Conservation (phyloP, 2,329 filamentous ascomycete species). For the Phyllosticta citribraziliensis region DNA sequence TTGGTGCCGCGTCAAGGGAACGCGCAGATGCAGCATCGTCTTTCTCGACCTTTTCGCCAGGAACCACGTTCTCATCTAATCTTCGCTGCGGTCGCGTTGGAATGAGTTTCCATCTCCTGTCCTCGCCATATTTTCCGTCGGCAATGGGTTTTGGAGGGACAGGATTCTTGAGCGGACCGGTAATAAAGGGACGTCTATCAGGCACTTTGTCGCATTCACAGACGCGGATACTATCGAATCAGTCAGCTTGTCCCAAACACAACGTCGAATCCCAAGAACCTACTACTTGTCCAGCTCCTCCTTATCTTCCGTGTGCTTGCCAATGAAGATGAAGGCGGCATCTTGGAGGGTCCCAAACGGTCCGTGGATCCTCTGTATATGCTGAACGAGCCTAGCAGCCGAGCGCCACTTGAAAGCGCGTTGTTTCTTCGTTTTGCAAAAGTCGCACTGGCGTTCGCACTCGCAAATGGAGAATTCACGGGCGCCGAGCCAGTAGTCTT, state of each 20-base stretch:
- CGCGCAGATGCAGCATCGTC: no score
- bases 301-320: not conserved
- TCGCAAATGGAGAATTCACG: not conserved
- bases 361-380: not conserved
- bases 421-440: not conserved
- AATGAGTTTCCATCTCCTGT: no score
- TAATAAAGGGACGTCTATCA: no score
- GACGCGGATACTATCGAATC: not conserved
- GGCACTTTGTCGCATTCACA: no score
- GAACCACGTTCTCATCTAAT: no score
- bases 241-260: not conserved
- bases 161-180: no score
- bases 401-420: not conserved
- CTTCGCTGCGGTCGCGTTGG: no score
- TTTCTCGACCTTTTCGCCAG: no score
- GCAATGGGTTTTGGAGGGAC: no score
- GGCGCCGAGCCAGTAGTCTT: not conserved
- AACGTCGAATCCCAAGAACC: not conserved
- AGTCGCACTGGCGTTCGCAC: not conserved
- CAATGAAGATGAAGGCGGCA: not conserved
- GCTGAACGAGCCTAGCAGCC: not conserved
- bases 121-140: no score
- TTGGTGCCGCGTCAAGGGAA: no score
- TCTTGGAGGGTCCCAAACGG: not conserved
- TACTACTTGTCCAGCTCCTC: not conserved